Evolutionary conservation across 331 rosid species (phyloP).

Genomic region (Quercus phellos): DNA sequence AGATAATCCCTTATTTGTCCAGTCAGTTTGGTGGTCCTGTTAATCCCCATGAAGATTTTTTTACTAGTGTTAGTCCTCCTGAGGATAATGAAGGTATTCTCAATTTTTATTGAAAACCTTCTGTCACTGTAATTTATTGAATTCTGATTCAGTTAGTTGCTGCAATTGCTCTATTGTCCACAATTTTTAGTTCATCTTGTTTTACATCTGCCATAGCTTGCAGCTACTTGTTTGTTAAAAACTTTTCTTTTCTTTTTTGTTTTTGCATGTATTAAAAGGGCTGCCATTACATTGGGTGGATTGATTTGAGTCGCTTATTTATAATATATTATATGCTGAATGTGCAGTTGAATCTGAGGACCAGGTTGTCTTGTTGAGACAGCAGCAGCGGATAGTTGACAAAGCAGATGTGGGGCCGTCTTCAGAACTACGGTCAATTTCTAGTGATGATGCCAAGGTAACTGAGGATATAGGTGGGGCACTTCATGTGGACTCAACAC

Average conservation of each 20-base stretch:
- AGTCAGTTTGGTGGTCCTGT: not conserved
- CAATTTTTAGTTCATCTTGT: not conserved
- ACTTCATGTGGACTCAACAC: not conserved
- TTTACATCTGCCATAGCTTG: not conserved
- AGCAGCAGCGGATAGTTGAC: conserved; percentile 13
- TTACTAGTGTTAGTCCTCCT: not conserved
- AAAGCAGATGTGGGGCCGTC: conserved; percentile 17
- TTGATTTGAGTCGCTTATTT: conserved; percentile 16
- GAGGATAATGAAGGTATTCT: conserved; percentile 6
- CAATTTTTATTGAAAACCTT: not conserved
- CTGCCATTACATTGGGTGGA: conserved; percentile 7
- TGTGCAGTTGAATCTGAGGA: conserved; percentile 38
- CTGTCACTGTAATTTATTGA: not conserved
- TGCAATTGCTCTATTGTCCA: not conserved
- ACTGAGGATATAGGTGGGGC: conserved; percentile 11
- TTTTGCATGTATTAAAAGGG: not conserved
- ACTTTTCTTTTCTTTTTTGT: not conserved
- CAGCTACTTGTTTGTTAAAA: not conserved
- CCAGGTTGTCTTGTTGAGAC: conserved; percentile 13
- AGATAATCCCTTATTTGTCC: conserved; percentile 51
- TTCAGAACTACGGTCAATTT: conserved; percentile 10
- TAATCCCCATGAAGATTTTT: conserved; percentile 7
- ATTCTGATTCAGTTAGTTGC: not conserved
- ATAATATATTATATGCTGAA: conserved; percentile 7
- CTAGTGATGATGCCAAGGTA: conserved; percentile 17